Conservation (phyloP, 2,329 filamentous ascomycete genomes). For the Thielaviopsis punctulata region DNA sequence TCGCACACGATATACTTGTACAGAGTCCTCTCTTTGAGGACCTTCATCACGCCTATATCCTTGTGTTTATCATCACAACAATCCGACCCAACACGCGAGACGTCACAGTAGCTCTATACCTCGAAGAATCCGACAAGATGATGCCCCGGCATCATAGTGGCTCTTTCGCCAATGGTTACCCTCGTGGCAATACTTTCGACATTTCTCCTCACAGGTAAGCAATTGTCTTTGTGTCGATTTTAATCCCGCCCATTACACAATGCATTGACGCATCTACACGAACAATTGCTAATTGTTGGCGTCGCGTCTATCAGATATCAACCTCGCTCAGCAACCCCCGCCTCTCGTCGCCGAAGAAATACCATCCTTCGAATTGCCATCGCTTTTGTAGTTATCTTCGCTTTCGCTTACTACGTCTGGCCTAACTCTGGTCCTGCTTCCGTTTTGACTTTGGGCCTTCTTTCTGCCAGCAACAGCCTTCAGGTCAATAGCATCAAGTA, state of each 20-base stretch:
- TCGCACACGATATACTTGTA: neutral
- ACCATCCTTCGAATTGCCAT: slow-evolving; percentile 52
- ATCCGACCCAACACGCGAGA: neutral
- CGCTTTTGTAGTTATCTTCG: slow-evolving; percentile 37
- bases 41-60: neutral
- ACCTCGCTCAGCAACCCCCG: slow-evolving; percentile 56
- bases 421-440: slow-evolving; percentile 39
- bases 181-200: slow-evolving; percentile 60
- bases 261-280: neutral
- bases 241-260: neutral
- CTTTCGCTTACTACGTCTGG: slow-evolving; percentile 62
- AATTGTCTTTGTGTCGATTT: neutral
- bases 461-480: slow-evolving; percentile 49
- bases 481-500: slow-evolving; percentile 92
- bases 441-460: slow-evolving; percentile 50
- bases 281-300: slow-evolving; percentile 12
- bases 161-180: slow-evolving; percentile 73
- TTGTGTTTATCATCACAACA: neutral
- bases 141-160: slow-evolving; percentile 67
- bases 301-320: slow-evolving; percentile 48
- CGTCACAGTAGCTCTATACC: neutral
- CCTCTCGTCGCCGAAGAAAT: slow-evolving; percentile 55
- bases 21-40: neutral
- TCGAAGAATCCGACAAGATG: slow-evolving; percentile 35
- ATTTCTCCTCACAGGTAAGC: slow-evolving; percentile 77